phyloP scores from a whole-genome alignment of 2,329 filamentous ascomycete species.

The Scytalidium sp. region DNA sequence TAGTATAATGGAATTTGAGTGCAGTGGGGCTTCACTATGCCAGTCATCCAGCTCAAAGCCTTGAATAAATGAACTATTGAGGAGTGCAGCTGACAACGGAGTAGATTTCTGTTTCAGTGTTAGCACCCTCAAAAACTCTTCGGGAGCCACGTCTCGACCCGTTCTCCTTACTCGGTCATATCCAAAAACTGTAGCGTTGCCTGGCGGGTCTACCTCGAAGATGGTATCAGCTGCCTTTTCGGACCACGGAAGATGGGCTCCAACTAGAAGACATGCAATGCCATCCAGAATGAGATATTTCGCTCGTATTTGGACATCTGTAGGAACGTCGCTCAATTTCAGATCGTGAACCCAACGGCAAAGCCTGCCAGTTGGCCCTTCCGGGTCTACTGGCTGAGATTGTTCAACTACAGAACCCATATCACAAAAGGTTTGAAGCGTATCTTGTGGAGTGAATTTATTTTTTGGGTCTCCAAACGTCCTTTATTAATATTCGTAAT shows the following conservation, averaged over 20 bases:
- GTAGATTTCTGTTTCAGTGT: conserved; percentile 25
- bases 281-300: conserved; percentile 44
- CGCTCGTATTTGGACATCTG: conserved; percentile 27
- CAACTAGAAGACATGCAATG: conserved; percentile 36
- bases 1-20: conserved; percentile 34
- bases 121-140: neutral
- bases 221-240: conserved; percentile 32
- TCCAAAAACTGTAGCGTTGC: conserved; percentile 23
- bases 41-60: conserved; percentile 42
- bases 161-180: too few species aligned
- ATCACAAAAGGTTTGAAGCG: too few species aligned
- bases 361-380: conserved; percentile 20
- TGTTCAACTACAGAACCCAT: too few species aligned
- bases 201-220: conserved; percentile 28
- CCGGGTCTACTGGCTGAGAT: too few species aligned
- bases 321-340: conserved; percentile 27
- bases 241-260: conserved; percentile 38
- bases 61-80: conserved; percentile 42
- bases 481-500: too few species aligned
- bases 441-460: too few species aligned
- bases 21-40: conserved; percentile 36
- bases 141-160: conserved; percentile 7
- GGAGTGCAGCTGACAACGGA: conserved; percentile 34
- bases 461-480: too few species aligned
- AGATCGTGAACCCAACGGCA: conserved; percentile 28